Evolutionary conservation across 768 basidiomycete genomes (phyloP).

Genomic region (Epithele typhae): DNA sequence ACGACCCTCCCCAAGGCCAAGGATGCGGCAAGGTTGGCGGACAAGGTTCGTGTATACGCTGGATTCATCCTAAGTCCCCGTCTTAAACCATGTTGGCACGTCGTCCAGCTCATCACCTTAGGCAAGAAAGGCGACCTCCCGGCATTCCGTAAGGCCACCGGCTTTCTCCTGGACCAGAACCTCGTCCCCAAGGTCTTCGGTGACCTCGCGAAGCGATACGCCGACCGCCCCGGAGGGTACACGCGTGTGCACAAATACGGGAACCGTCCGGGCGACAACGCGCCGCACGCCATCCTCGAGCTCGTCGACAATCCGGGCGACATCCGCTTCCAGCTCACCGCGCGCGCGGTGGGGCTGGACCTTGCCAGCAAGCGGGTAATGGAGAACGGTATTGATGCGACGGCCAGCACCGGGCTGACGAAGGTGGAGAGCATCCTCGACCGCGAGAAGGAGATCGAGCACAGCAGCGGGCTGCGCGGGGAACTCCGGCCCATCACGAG

Average conservation of each 20-base stretch:
- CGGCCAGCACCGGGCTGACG: conserved; percentile 49
- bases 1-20: conserved; percentile 95
- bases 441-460: conserved; percentile 37
- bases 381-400: conserved; percentile 35
- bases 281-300: conserved; percentile 87
- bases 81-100: neutral
- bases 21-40: conserved; percentile 86
- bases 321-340: conserved; percentile 83
- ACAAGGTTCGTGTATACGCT: conserved; percentile 63
- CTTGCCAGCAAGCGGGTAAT: conserved; percentile 54
- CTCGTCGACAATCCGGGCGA: conserved; percentile 94
- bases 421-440: conserved; percentile 44
- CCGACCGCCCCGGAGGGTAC: conserved; percentile 84
- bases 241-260: conserved; percentile 92
- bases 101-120: conserved; percentile 75
- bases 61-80: neutral
- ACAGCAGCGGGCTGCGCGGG: conserved; percentile 31
- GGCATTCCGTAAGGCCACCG: conserved; percentile 66
- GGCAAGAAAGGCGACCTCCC: conserved; percentile 80
- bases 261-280: conserved; percentile 88
- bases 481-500: conserved; percentile 61
- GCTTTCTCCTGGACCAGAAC: conserved; percentile 70
- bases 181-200: conserved; percentile 82
- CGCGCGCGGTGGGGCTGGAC: conserved; percentile 86
- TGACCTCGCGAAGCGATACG: conserved; percentile 77